phyloP scores from a whole-genome alignment of 2,329 filamentous ascomycete species.

The Aspergillus texensis region DNA sequence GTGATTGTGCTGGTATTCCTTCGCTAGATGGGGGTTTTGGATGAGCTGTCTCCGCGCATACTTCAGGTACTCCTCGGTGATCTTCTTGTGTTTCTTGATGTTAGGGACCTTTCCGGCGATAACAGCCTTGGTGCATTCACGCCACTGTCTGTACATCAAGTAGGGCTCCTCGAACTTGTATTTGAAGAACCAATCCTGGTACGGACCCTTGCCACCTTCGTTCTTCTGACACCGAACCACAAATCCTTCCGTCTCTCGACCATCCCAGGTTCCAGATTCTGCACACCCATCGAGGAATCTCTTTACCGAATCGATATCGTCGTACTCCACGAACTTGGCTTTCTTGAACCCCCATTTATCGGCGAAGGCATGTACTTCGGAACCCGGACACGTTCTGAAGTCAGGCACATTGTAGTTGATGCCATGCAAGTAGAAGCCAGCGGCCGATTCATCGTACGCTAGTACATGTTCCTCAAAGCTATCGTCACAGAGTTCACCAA shows the following conservation, averaged over 20 bases:
- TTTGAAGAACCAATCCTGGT: conserved; percentile 99
- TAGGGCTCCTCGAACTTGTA: conserved; percentile 99
- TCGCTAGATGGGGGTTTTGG: conserved; percentile 66
- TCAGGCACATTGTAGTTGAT: conserved; percentile 94
- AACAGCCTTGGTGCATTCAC: conserved; percentile 90
- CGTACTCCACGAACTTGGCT: conserved; percentile 75
- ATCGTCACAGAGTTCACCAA: conserved; percentile 95
- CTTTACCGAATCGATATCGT: conserved; percentile 74
- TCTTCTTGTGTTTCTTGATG: conserved; percentile 82
- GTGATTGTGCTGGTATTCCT: conserved; percentile 81
- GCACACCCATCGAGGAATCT: conserved; percentile 80
- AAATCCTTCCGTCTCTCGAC: conserved; percentile 93
- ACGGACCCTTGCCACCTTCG: conserved; percentile 54
- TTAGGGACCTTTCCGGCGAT: conserved; percentile 75
- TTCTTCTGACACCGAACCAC: conserved; percentile 84
- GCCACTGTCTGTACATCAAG: conserved; percentile 98
- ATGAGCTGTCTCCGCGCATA: conserved; percentile 77
- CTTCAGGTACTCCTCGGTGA: conserved; percentile 86
- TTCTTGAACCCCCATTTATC: conserved; percentile 92
- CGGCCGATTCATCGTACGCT: conserved; percentile 77
- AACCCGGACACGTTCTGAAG: conserved; percentile 83
- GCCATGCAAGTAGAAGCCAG: conserved; percentile 92
- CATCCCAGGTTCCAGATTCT: conserved; percentile 85
- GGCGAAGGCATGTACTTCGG: conserved; percentile 85
- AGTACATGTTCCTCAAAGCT: conserved; percentile 96